phyloP scores from a whole-genome alignment of 306 rosid species.

The Quercus alba region DNA sequence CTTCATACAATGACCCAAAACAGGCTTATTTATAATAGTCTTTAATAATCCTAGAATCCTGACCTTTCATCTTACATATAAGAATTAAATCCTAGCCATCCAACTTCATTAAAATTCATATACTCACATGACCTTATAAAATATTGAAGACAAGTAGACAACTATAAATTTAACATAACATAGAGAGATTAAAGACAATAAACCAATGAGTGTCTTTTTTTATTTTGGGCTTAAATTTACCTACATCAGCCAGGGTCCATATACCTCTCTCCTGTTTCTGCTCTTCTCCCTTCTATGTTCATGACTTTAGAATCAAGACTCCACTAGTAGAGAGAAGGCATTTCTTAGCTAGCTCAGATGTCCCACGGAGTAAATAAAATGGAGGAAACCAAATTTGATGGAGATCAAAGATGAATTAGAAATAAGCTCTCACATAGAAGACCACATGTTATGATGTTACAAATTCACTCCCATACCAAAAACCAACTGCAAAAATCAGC shows the following conservation, averaged over 20 bases:
- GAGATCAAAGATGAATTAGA: neutral
- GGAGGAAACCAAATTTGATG: neutral
- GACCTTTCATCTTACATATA: too few species aligned
- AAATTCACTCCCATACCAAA: neutral
- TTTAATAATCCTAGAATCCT: too few species aligned
- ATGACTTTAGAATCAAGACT: neutral
- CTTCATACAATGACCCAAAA: too few species aligned
- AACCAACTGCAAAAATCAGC: neutral
- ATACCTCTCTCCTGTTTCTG: neutral
- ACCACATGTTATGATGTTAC: neutral
- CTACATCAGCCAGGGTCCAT: neutral
- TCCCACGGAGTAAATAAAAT: neutral
- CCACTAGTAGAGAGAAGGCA: neutral
- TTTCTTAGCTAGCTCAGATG: neutral
- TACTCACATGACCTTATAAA: too few species aligned
- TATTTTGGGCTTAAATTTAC: too few species aligned
- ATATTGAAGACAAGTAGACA: too few species aligned
- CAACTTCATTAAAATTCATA: too few species aligned
- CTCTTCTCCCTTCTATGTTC: neutral
- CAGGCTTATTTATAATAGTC: too few species aligned
- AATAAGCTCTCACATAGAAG: neutral
- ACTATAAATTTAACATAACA: too few species aligned
- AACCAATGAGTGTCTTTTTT: too few species aligned
- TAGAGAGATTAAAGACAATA: too few species aligned
- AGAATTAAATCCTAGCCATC: too few species aligned